Percentiles rank a stretch among this genome's conserved stretches.
These are phyloP conservation scores for Claviceps citrina DNA, from an alignment of 2,329 filamentous ascomycete genomes.

Conservation along the genomic window DNA sequence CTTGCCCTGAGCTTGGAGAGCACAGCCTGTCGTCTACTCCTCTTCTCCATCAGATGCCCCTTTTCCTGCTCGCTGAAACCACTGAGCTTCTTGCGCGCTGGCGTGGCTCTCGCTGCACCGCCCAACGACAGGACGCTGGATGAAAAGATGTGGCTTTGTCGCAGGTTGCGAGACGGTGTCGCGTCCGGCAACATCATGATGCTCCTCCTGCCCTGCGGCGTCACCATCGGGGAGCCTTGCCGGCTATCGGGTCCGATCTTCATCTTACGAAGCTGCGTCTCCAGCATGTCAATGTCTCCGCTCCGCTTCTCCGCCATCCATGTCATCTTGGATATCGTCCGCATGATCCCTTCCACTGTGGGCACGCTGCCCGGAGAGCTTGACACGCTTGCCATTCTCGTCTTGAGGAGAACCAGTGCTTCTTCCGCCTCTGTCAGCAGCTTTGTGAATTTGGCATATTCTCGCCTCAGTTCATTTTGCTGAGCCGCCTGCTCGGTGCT, in stretches of 20 bases:
- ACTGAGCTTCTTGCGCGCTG: conserved; percentile 45
- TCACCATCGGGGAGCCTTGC: conserved; percentile 27
- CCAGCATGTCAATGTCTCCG: conserved; percentile 78
- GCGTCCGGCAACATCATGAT: conserved; percentile 29
- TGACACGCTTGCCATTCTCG: conserved; percentile 51
- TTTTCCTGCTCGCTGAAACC: conserved; percentile 47
- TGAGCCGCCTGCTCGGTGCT: conserved; percentile 70
- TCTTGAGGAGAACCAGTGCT: conserved; percentile 60
- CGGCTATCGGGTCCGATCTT: conserved; percentile 33
- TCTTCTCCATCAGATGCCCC: conserved; percentile 36
- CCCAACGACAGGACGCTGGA: conserved; percentile 26
- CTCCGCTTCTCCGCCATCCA: conserved; percentile 81
- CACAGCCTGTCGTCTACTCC: conserved; percentile 36
- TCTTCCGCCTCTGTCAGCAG: conserved; percentile 68
- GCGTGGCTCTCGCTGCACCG: conserved; percentile 23
- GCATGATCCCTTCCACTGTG: conserved; percentile 81
- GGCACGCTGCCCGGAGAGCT: conserved; percentile 44
- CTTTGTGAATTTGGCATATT: conserved; percentile 59
- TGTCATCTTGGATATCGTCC: conserved; percentile 87
- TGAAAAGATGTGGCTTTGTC: conserved; percentile 23
- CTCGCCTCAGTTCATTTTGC: conserved; percentile 65
- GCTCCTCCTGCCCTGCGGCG: conserved; percentile 22
- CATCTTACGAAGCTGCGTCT: conserved; percentile 68
- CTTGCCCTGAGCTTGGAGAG: conserved; percentile 34
- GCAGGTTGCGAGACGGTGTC: conserved; percentile 26